Percentiles rank a stretch among this genome's conserved stretches.
phyloP scores from a whole-genome alignment of 2,329 filamentous ascomycete genomes.

The Cladosporium oxysporum region DNA sequence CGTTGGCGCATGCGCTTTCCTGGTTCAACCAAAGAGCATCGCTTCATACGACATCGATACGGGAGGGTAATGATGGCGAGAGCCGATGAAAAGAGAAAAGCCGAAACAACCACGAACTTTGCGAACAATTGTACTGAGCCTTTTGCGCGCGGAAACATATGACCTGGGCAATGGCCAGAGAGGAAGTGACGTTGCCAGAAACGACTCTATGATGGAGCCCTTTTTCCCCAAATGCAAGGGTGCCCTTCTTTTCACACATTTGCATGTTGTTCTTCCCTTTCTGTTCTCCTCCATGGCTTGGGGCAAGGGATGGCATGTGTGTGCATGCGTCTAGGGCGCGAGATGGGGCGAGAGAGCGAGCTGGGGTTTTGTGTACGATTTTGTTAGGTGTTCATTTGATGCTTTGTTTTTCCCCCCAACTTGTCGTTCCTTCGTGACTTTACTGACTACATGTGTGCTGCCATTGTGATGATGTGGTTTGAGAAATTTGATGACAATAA shows the following conservation, averaged over 20 bases:
- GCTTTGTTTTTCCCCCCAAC: not conserved
- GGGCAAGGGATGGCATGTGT: constrained; percentile 5
- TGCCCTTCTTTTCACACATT: constrained; percentile 9
- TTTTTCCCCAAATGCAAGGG: constrained; percentile 17
- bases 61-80: constrained; percentile 8
- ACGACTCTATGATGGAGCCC: not conserved
- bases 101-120: constrained; percentile 14
- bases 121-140: constrained; percentile 15
- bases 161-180: not conserved
- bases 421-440: not conserved
- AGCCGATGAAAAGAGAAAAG: constrained; percentile 8
- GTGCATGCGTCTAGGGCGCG: constrained; percentile 1
- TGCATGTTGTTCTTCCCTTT: not conserved
- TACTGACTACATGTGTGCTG: not conserved
- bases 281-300: constrained; percentile 1
- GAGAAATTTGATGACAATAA: not conserved
- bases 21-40: constrained; percentile 13
- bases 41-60: constrained; percentile 1
- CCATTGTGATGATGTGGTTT: not conserved
- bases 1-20: constrained; percentile 11
- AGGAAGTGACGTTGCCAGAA: constrained; percentile 5
- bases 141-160: constrained; percentile 10
- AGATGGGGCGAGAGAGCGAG: not conserved
- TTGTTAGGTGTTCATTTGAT: constrained; percentile 17
- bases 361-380: constrained; percentile 16